Evolutionary conservation across 192 early-diverging fungal species (phyloP).

Genomic region (Pecoramyces ruminantium): DNA sequence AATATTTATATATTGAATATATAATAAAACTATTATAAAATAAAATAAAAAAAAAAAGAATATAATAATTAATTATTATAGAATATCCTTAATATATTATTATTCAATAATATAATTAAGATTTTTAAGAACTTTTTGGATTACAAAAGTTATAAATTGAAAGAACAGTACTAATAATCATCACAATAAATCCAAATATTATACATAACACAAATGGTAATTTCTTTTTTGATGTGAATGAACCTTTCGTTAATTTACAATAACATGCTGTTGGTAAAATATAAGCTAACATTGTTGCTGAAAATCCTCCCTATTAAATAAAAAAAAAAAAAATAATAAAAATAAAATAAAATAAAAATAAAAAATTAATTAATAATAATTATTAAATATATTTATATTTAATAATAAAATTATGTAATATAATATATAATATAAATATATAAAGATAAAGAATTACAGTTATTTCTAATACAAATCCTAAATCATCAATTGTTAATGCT

Average conservation of each 20-base stretch:
- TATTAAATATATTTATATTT: no score
- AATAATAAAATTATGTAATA: no score
- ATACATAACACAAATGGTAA: constrained; percentile 51
- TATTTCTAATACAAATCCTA: constrained; percentile 73
- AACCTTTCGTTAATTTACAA: constrained; percentile 47
- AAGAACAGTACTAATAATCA: constrained; percentile 45
- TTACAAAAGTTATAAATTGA: not conserved
- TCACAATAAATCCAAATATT: constrained; percentile 50
- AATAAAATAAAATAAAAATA: no score
- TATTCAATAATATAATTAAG: no score
- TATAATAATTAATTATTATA: no score
- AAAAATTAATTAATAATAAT: no score
- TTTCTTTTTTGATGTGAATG: constrained; percentile 32
- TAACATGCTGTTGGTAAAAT: constrained; percentile 73
- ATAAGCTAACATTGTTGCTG: constrained; percentile 73
- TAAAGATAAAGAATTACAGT: constrained; percentile 30
- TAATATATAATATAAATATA: no score
- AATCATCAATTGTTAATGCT: constrained; percentile 55
- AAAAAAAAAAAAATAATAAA: not conserved
- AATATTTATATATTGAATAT: no score
- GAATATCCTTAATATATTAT: no score
- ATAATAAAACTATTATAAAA: no score
- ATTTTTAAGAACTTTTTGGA: no score
- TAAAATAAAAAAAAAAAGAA: no score
- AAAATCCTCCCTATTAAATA: constrained; percentile 45